phyloP scores from a whole-genome alignment of 441 rosid genomes.

The Populus hybrid region DNA sequence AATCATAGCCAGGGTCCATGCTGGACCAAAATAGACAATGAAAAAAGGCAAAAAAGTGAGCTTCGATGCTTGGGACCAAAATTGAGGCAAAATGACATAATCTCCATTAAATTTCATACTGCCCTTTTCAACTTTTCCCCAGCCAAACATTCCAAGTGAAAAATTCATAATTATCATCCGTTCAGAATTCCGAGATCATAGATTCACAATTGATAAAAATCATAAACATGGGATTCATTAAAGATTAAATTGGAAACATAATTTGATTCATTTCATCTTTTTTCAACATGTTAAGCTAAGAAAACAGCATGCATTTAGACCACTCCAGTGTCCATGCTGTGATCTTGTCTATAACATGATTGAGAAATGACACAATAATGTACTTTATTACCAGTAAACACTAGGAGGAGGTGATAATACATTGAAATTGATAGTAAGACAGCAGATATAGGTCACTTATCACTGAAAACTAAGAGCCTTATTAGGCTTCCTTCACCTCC shows the following conservation, averaged over 20 bases:
- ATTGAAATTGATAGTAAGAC: background rate
- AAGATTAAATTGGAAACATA: background rate
- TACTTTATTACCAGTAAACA: constrained; percentile 15
- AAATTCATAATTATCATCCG: background rate
- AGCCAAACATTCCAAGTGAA: background rate
- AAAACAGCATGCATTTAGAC: background rate
- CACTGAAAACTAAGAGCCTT: background rate
- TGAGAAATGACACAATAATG: background rate
- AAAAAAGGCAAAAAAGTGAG: no score
- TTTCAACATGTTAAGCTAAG: background rate
- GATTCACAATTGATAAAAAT: background rate
- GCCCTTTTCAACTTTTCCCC: background rate
- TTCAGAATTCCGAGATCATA: background rate
- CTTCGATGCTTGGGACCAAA: no score
- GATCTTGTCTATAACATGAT: background rate
- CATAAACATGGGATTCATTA: background rate
- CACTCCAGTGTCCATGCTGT: background rate
- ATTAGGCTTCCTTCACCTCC: constrained; percentile 34
- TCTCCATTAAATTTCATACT: background rate
- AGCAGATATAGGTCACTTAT: background rate
- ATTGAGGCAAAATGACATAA: no score
- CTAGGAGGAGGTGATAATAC: background rate
- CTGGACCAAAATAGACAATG: no score
- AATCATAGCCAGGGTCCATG: no score
- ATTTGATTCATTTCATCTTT: background rate